Evolutionary conservation across 202 grass and related monocot species (phyloP).

Genomic region (Digitaria exilis): DNA sequence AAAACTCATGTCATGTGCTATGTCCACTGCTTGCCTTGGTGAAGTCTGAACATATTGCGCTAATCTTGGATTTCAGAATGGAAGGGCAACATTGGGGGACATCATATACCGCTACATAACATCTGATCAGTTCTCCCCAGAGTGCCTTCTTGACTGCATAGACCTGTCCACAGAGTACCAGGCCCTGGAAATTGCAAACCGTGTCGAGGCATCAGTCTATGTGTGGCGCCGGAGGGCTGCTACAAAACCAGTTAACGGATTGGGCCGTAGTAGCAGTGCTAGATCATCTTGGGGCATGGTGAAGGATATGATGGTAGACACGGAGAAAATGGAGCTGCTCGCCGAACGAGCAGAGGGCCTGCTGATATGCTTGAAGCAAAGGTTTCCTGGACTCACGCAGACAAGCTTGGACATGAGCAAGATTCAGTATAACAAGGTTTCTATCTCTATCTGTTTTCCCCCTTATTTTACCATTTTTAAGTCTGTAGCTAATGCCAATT

Average conservation of each 20-base stretch:
- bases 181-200: slow-evolving; percentile 79
- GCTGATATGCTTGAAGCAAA: slow-evolving; percentile 88
- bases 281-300: slow-evolving; percentile 89
- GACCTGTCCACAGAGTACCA: slow-evolving; percentile 89
- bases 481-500: neutral
- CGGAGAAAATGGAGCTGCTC: slow-evolving; percentile 72
- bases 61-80: slow-evolving; percentile 60
- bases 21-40: neutral
- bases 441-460: slow-evolving; percentile 1
- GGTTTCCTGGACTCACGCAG: slow-evolving; percentile 94
- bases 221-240: slow-evolving; percentile 63
- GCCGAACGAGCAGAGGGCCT: slow-evolving; percentile 75
- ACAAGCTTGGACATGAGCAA: slow-evolving; percentile 92
- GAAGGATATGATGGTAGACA: slow-evolving; percentile 74
- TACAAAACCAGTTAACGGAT: slow-evolving; percentile 43
- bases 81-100: slow-evolving; percentile 71
- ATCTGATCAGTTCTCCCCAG: slow-evolving; percentile 76
- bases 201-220: slow-evolving; percentile 76
- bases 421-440: slow-evolving; percentile 94
- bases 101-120: slow-evolving; percentile 80
- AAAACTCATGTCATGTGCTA: neutral
- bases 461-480: slow-evolving; percentile 2
- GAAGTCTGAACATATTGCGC: neutral
- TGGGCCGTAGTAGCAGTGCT: slow-evolving; percentile 39
- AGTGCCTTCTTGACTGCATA: slow-evolving; percentile 81